phyloP scores from a whole-genome alignment of 2,329 filamentous ascomycete genomes.

The Sclerotinia minor region DNA sequence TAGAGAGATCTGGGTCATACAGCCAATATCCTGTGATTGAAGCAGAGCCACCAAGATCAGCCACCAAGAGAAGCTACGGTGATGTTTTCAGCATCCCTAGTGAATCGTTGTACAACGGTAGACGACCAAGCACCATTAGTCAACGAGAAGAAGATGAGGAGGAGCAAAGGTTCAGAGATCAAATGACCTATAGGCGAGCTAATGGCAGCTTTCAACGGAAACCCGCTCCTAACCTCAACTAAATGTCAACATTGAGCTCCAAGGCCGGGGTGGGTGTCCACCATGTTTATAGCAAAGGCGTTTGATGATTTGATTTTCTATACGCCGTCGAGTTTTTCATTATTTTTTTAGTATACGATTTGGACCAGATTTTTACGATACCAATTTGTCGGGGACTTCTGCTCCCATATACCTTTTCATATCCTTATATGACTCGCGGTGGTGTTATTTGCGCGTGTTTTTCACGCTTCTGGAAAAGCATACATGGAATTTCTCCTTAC shows the following conservation, averaged over 20 bases:
- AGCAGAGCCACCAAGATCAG: slow-evolving; percentile 30
- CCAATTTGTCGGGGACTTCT: slow-evolving; percentile 14
- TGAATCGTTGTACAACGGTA: slow-evolving; percentile 47
- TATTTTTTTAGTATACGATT: slow-evolving; percentile 15
- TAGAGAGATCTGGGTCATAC: slow-evolving; percentile 30
- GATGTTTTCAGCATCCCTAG: slow-evolving; percentile 35
- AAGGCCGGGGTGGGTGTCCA: no score
- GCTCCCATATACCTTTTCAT: background rate
- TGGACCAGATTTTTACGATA: slow-evolving; percentile 16
- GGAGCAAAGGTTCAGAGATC: slow-evolving; percentile 25
- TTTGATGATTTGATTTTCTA: slow-evolving; percentile 8
- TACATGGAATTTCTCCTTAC: slow-evolving; percentile 25
- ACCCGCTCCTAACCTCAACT: background rate
- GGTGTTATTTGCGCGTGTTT: slow-evolving; percentile 2
- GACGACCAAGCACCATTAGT: slow-evolving; percentile 44
- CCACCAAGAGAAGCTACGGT: slow-evolving; percentile 36
- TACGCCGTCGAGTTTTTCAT: slow-evolving; percentile 10
- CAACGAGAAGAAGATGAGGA: slow-evolving; percentile 32
- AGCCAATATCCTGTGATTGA: slow-evolving; percentile 29
- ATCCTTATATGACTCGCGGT: slow-evolving; percentile 6
- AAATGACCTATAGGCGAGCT: slow-evolving; percentile 40
- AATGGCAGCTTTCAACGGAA: slow-evolving; percentile 30
- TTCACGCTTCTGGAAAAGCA: slow-evolving; percentile 15
- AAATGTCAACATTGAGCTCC: background rate
- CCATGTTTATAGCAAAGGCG: slow-evolving; percentile 15